Percentiles rank a stretch among this genome's conserved stretches.
Evolutionary conservation across 345 rosid species (phyloP).

Genomic region (Camelina hispida): DNA sequence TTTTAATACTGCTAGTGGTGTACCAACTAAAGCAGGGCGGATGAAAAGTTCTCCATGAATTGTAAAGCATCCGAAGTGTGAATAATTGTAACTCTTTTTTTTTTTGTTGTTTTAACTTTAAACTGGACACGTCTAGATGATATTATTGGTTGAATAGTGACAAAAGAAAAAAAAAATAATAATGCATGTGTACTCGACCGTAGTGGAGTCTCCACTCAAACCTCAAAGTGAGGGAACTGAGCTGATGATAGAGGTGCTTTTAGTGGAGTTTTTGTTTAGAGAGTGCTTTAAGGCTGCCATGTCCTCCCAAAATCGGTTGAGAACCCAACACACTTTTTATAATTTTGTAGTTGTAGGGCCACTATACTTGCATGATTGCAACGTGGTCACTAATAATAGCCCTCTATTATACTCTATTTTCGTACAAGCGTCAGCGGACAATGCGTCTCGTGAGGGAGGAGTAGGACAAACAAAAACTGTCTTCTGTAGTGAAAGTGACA

Average conservation of each 20-base stretch:
- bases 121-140: no score
- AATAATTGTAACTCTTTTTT: no score
- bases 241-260: conserved; percentile 1
- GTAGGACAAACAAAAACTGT: no score
- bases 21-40: no score
- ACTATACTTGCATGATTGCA: conserved; percentile 22
- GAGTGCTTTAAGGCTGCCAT: background rate
- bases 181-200: background rate
- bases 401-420: background rate
- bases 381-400: conserved; percentile 20
- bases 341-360: background rate
- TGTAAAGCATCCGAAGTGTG: no score
- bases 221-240: conserved; percentile 1
- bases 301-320: conserved; percentile 3
- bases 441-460: no score
- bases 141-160: conserved; percentile 5
- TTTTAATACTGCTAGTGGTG: no score
- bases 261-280: background rate
- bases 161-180: background rate
- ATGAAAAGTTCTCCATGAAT: no score
- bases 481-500: background rate
- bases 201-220: conserved; percentile 18
- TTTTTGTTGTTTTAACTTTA: no score
- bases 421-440: background rate
- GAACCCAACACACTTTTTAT: conserved; percentile 14